A percentile compares a stretch with the other conserved stretches of the same genome.
Evolutionary conservation across 2,329 filamentous ascomycete species (phyloP).

Genomic region (Spiromastix sp.): DNA sequence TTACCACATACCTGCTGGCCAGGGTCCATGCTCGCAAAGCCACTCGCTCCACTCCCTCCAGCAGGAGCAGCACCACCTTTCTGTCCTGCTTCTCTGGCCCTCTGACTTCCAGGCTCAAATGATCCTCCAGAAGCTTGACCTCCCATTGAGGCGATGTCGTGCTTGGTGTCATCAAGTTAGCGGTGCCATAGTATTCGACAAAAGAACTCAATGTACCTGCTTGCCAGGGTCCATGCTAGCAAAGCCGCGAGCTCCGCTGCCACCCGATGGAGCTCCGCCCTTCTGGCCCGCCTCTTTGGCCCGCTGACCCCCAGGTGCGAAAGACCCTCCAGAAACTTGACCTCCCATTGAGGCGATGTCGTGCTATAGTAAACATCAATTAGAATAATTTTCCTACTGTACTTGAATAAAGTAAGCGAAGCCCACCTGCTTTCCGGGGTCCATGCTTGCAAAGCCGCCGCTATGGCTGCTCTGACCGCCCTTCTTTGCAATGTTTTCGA

Average conservation of each 20-base stretch:
- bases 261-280: conserved; percentile 30
- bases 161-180: no score
- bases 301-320: conserved; percentile 43
- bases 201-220: conserved; percentile 14
- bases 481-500: conserved; percentile 30
- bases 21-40: conserved; percentile 22
- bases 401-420: no score
- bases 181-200: no score
- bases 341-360: conserved; percentile 48
- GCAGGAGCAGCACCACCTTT: conserved; percentile 41
- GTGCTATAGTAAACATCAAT: conserved; percentile 23
- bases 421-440: conserved; percentile 20
- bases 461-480: conserved; percentile 23
- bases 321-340: conserved; percentile 38
- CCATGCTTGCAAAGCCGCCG: conserved; percentile 20
- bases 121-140: conserved; percentile 39
- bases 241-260: conserved; percentile 22
- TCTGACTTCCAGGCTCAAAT: conserved; percentile 44
- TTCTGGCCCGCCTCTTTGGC: conserved; percentile 47
- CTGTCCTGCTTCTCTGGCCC: conserved; percentile 44
- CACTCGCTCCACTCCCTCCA: conserved; percentile 20
- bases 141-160: conserved; percentile 46
- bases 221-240: conserved; percentile 21
- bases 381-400: no score
- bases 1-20: conserved; percentile 25